phyloP scores from a whole-genome alignment of 2,329 filamentous ascomycete species.

The Myriosclerotinia curreyana region DNA sequence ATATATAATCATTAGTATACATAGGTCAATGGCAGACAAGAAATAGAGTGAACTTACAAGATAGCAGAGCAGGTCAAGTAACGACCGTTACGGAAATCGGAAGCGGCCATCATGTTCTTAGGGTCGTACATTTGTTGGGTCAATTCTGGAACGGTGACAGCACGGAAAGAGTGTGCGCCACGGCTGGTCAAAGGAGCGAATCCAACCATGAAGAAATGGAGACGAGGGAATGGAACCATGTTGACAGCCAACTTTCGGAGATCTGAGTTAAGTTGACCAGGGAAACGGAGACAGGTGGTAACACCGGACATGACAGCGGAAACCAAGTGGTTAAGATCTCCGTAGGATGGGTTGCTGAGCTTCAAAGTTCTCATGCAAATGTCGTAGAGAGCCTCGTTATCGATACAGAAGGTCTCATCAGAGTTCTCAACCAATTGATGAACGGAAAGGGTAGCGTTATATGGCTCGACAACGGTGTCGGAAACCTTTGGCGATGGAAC shows the following conservation, averaged over 20 bases:
- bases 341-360: constrained; percentile 97
- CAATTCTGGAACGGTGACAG: constrained; percentile 94
- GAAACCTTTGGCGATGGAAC: constrained; percentile 99
- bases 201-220: constrained; percentile 99
- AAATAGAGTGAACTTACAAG: constrained; percentile 53
- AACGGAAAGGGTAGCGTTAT: constrained; percentile 98
- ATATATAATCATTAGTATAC: constrained; percentile 39
- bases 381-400: constrained; percentile 99
- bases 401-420: constrained; percentile 99
- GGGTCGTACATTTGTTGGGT: constrained; percentile 99
- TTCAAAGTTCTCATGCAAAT: constrained; percentile 99
- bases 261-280: constrained; percentile 99
- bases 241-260: constrained; percentile 99
- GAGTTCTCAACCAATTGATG: constrained; percentile 99
- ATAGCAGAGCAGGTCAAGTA: constrained; percentile 99
- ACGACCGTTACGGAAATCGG: constrained; percentile 99
- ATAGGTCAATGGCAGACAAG: background rate
- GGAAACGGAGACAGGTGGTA: constrained; percentile 98
- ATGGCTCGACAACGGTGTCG: constrained; percentile 98
- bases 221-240: constrained; percentile 99
- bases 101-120: constrained; percentile 99
- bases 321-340: constrained; percentile 98
- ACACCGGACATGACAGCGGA: constrained; percentile 99
- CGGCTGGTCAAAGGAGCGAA: constrained; percentile 97
- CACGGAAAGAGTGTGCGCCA: constrained; percentile 91